Evolutionary conservation across 306 rosid species (phyloP).

Genomic region (Carpinus viminea): DNA sequence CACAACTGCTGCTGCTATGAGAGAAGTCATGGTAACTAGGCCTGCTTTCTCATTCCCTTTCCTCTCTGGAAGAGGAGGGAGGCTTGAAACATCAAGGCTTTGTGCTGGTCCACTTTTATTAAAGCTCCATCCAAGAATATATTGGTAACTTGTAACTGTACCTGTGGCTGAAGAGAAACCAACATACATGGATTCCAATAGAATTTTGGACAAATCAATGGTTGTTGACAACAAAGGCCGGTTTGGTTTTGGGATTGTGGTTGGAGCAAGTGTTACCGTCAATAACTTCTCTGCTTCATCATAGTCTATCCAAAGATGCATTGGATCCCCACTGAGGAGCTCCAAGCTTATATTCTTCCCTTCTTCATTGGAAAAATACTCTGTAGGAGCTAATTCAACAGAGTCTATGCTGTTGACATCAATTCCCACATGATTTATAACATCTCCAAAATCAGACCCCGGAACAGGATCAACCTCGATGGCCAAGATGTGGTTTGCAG

Average conservation of each 20-base stretch:
- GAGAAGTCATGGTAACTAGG: background rate
- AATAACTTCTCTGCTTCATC: background rate
- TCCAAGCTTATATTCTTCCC: slow-evolving; percentile 9
- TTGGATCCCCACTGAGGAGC: slow-evolving; percentile 28
- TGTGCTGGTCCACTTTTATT: slow-evolving; percentile 31
- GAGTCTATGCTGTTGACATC: slow-evolving; percentile 33
- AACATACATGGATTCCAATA: slow-evolving; percentile 32
- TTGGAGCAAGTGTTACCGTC: slow-evolving; percentile 28
- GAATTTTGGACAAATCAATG: background rate
- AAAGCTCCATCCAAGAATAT: slow-evolving; percentile 44
- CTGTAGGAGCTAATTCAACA: background rate
- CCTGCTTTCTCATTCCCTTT: background rate
- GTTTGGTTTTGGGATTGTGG: slow-evolving; percentile 15
- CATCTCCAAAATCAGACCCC: slow-evolving; percentile 18
- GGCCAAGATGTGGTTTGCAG: slow-evolving; percentile 33
- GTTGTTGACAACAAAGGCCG: slow-evolving; percentile 25
- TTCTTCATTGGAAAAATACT: background rate
- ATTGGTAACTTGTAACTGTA: slow-evolving; percentile 9
- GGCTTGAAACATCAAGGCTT: slow-evolving; percentile 4
- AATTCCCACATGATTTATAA: slow-evolving; percentile 33
- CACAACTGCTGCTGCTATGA: background rate
- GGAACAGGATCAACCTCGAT: slow-evolving; percentile 33
- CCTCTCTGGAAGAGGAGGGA: slow-evolving; percentile 10
- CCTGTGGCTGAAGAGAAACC: slow-evolving; percentile 44
- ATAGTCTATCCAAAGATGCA: slow-evolving; percentile 18